Base-by-base conservation (phyloP, 495 filamentous ascomycete genomes). In the Thermothielavioides terrestris region DNA sequence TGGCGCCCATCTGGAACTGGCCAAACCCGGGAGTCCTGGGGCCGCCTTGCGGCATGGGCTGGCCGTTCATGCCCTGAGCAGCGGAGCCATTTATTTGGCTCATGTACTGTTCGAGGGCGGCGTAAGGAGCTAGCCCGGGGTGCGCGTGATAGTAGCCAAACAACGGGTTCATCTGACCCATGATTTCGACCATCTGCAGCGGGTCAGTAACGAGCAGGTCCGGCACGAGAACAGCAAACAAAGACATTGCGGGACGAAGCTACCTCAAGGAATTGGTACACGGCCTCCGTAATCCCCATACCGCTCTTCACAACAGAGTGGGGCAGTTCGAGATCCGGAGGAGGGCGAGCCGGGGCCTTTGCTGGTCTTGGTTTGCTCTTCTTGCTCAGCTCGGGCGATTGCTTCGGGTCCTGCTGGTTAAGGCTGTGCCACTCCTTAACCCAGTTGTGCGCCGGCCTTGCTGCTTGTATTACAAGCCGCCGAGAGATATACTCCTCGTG, bases 361-460 rank as follows among this genome's bases (percentile, higher is more conserved):
- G 71, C 52, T 11, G 58, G 50, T 54, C 68, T 73, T 4, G 65
- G 46, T 54, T 82, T 84, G 57, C 76, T 80, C 60, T 84, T 80
- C 60, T 89, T 89, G 56, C 78, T 79, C 75, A 78, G 73, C 59
- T 85, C 85, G 4, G 85, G 85, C 17, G 85, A 88, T 52, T 79
- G 75, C 57, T 84, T 86, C 44, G 71, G 70, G 46, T 87, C 83
- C 23, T 76, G 66, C 1, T 54, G 52, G 49, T 79, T 79, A 6
- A 77, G 56, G 27, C 64, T 72, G 22, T 63, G 61, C 75, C 76
- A 79, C 23, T 78, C 76, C 60, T 79, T 78, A 42, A 66, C 61
- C 77, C 77, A 79, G 37, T 70, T 69, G 44, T 78, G 76, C 14
- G 68, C 54, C 10, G 77, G 77, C 38, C 69, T 70, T 8, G 74